Evolutionary conservation across 129 eudicot species (phyloP).

Genomic region (Solidago caesia): DNA sequence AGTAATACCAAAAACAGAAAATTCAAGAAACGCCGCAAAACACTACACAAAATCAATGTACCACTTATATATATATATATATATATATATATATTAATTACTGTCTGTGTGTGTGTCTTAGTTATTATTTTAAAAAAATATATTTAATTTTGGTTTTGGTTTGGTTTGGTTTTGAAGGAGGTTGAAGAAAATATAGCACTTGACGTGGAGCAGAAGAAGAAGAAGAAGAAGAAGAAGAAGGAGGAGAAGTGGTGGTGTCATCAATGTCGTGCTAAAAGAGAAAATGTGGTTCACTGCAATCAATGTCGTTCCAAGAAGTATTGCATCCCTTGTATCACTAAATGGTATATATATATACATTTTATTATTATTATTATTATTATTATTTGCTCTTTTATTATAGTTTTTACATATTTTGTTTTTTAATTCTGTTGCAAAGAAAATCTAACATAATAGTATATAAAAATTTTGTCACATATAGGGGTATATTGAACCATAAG

Average conservation of each 20-base stretch:
- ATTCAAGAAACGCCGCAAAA: too few species aligned
- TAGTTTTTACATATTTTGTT: too few species aligned
- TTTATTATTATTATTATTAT: not conserved
- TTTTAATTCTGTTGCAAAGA: not conserved
- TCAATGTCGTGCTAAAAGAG: not conserved
- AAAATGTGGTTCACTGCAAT: not conserved
- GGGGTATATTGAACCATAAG: not conserved
- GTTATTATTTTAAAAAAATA: too few species aligned
- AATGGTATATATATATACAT: not conserved
- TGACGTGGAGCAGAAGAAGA: not conserved
- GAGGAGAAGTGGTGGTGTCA: not conserved
- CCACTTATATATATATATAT: not conserved
- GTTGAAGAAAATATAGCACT: not conserved
- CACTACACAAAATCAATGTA: too few species aligned
- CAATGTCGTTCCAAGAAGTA: not conserved
- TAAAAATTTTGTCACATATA: too few species aligned
- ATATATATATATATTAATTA: not conserved
- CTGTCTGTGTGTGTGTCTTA: too few species aligned
- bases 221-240: not conserved
- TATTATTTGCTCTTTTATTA: not conserved
- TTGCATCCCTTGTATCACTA: not conserved
- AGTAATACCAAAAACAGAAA: too few species aligned
- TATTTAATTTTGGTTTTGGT: too few species aligned
- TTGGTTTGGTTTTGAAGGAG: slow-evolving; percentile 1
- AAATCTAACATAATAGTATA: too few species aligned